phyloP scores from a whole-genome alignment of 345 rosid genomes.

The Erodium maritimum region DNA sequence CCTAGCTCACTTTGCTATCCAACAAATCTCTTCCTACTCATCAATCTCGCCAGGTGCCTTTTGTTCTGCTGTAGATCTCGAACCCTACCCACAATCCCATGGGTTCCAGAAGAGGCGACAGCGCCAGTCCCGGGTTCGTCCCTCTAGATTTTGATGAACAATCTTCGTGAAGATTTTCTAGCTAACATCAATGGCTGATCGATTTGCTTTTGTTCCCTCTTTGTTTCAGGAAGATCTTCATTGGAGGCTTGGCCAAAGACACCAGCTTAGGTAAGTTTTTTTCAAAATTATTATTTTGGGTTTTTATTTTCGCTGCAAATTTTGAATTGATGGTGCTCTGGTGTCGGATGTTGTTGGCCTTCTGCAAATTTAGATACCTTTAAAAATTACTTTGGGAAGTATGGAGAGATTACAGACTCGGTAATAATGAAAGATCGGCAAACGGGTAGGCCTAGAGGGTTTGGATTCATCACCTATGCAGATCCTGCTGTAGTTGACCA shows the following conservation, averaged over 20 bases:
- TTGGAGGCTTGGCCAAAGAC: not conserved
- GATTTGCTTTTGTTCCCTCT: not conserved
- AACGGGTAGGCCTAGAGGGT: conserved; percentile 41
- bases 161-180: not conserved
- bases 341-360: not conserved
- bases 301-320: too few relatives aligned
- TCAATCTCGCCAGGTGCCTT: not conserved
- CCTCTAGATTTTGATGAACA: not conserved
- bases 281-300: not conserved
- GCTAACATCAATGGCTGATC: not conserved
- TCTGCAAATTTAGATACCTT: not conserved
- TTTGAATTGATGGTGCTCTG: not conserved
- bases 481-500: conserved; percentile 38
- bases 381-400: conserved; percentile 26
- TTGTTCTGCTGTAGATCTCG: not conserved
- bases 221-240: not conserved
- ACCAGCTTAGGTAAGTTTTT: not conserved
- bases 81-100: not conserved
- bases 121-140: not conserved
- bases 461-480: conserved; percentile 40
- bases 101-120: not conserved
- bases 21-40: not conserved
- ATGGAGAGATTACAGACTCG: conserved; percentile 37
- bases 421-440: conserved; percentile 41
- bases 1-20: not conserved